These are phyloP conservation scores for Sphaerulina populicola DNA, from an alignment of 2,329 filamentous ascomycete species.

Conservation along the genomic window DNA sequence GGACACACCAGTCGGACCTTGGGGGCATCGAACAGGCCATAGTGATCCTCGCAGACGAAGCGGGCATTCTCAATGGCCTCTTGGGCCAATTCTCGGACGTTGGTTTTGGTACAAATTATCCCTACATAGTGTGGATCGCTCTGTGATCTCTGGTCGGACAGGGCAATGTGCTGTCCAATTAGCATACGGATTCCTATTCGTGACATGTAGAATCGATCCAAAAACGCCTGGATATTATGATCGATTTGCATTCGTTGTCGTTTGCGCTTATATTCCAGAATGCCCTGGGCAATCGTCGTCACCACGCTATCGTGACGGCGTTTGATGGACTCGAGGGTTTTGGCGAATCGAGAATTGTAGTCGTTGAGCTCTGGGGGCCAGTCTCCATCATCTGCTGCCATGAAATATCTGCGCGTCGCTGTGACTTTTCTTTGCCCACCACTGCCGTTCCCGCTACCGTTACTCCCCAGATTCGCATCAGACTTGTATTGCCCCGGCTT, in stretches of 20 bases:
- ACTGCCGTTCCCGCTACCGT: slow-evolving; percentile 40
- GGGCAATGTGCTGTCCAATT: slow-evolving; percentile 93
- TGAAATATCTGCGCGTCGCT: slow-evolving; percentile 64
- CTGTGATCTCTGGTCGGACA: slow-evolving; percentile 85
- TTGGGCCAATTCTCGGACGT: slow-evolving; percentile 85
- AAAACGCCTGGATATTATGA: slow-evolving; percentile 90
- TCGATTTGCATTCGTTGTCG: slow-evolving; percentile 97
- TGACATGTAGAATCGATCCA: slow-evolving; percentile 99
- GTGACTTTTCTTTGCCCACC: slow-evolving; percentile 42
- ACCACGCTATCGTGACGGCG: slow-evolving; percentile 92
- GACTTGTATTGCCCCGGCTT: slow-evolving; percentile 69
- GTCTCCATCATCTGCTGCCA: slow-evolving; percentile 74
- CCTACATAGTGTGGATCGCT: slow-evolving; percentile 91
- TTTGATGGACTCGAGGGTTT: slow-evolving; percentile 89
- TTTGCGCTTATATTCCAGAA: slow-evolving; percentile 94
- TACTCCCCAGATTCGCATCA: slow-evolving; percentile 46
- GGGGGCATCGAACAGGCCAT: slow-evolving; percentile 91
- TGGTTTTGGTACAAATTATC: slow-evolving; percentile 98
- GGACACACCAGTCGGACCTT: slow-evolving; percentile 94
- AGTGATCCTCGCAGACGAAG: slow-evolving; percentile 99
- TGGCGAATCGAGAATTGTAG: slow-evolving; percentile 85
- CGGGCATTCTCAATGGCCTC: slow-evolving; percentile 97
- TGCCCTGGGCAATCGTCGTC: slow-evolving; percentile 94
- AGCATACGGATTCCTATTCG: slow-evolving; percentile 98
- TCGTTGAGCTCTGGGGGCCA: slow-evolving; percentile 93